Evolutionary conservation across 768 basidiomycete species (phyloP).

Genomic region (Hirschioporus abietinus): DNA sequence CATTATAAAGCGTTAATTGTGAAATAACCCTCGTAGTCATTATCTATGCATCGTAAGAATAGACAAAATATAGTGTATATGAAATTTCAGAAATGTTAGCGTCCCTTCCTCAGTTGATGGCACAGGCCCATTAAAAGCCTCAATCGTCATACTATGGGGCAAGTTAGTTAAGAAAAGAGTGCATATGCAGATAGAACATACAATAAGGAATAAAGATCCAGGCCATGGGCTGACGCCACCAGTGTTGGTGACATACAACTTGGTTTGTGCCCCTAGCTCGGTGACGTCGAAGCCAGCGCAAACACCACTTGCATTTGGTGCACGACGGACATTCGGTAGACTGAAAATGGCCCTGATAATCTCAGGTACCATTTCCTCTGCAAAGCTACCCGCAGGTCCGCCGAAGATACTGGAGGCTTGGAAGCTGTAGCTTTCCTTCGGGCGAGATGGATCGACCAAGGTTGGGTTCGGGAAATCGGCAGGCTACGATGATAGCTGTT

Average conservation of each 20-base stretch:
- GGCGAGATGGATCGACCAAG: slow-evolving; percentile 9
- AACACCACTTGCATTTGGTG: slow-evolving; percentile 36
- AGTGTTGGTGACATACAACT: slow-evolving; percentile 20
- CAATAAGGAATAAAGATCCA: background rate
- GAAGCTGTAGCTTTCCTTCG: slow-evolving; percentile 17
- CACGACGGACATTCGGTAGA: slow-evolving; percentile 40
- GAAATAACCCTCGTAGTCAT: background rate
- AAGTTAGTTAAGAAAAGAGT: background rate
- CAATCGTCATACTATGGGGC: background rate
- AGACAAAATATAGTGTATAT: background rate
- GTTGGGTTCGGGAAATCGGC: slow-evolving; percentile 1
- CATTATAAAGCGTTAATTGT: background rate
- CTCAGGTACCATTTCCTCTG: slow-evolving; percentile 36
- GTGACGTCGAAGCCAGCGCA: slow-evolving; percentile 29
- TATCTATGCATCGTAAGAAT: background rate
- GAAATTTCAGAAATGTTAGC: too few relatives aligned
- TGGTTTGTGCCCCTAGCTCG: slow-evolving; percentile 26
- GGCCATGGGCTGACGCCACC: background rate
- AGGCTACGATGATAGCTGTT: background rate
- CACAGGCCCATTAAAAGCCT: too few relatives aligned
- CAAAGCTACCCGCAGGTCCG: slow-evolving; percentile 32
- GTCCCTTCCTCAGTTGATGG: too few relatives aligned
- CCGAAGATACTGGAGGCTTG: slow-evolving; percentile 36
- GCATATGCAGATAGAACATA: background rate
- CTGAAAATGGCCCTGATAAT: slow-evolving; percentile 41